Conservation (phyloP, 2,329 filamentous ascomycete species). For the Fusarium sp. region DNA sequence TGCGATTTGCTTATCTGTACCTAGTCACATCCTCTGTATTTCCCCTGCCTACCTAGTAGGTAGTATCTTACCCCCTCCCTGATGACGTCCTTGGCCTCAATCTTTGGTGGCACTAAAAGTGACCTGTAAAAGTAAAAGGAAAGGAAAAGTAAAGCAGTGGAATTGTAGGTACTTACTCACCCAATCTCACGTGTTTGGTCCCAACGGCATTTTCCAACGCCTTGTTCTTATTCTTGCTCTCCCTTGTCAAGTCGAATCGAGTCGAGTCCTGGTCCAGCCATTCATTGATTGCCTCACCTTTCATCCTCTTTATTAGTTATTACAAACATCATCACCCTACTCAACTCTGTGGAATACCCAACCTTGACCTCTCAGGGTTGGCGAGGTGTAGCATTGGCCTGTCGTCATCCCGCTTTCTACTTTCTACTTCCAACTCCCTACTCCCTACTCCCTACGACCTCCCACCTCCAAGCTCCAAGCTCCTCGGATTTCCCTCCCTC, state of each 20-base stretch:
- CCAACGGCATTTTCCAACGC: constrained; percentile 27
- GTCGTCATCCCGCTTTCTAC: constrained; percentile 33
- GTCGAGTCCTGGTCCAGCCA: background rate
- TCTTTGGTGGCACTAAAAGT: constrained; percentile 13
- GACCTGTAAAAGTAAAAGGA: constrained; percentile 10
- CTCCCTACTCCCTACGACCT: constrained; percentile 29
- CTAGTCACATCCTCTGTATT: background rate
- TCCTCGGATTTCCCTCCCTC: background rate
- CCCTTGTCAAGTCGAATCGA: constrained; percentile 11
- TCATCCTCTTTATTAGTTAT: background rate
- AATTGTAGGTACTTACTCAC: constrained; percentile 16
- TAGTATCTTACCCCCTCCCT: background rate
- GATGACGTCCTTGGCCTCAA: constrained; percentile 29
- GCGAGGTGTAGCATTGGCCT: constrained; percentile 26
- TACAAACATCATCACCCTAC: constrained; percentile 4
- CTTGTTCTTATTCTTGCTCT: constrained; percentile 7
- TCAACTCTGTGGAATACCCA: background rate
- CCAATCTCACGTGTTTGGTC: constrained; percentile 35
- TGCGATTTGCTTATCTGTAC: background rate
- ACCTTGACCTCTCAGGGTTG: constrained; percentile 8
- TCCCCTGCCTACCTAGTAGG: background rate
- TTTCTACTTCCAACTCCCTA: constrained; percentile 30
- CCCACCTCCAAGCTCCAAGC: background rate
- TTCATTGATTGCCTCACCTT: background rate
- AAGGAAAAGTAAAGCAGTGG: background rate